Conservation (phyloP, 495 filamentous ascomycete species). For the Hypoxylon trugodes region DNA sequence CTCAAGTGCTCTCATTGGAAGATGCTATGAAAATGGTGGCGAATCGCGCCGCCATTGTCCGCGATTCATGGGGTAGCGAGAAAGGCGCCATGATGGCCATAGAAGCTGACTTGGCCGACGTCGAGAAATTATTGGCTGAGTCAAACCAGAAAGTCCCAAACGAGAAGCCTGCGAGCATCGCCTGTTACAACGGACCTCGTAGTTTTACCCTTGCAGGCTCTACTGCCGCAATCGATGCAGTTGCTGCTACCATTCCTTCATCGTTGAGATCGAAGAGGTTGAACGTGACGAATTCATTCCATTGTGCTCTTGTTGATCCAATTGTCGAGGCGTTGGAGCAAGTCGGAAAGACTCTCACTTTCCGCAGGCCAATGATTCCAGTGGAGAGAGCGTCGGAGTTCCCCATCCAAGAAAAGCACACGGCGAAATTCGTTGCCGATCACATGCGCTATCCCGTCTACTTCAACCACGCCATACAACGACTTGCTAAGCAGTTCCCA, state of each 20-base stretch:
- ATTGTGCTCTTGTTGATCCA: constrained; percentile 56
- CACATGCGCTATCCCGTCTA: constrained; percentile 62
- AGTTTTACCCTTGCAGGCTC: constrained; percentile 59
- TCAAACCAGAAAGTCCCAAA: constrained; percentile 14
- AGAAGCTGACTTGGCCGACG: constrained; percentile 46
- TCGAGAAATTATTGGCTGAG: constrained; percentile 43
- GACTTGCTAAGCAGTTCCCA: constrained; percentile 50
- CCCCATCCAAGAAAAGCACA: constrained; percentile 48
- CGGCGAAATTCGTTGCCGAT: constrained; percentile 51
- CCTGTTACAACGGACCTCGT: constrained; percentile 60
- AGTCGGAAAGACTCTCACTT: constrained; percentile 41
- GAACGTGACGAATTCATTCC: constrained; percentile 62
- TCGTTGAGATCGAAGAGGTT: constrained; percentile 51
- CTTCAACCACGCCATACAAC: constrained; percentile 59
- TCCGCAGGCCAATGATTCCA: constrained; percentile 46
- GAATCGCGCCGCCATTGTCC: constrained; percentile 50
- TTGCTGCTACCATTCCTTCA: constrained; percentile 30
- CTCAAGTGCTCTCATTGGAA: constrained; percentile 44
- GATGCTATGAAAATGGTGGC: constrained; percentile 53
- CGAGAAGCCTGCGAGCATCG: constrained; percentile 46
- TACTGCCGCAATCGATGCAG: constrained; percentile 44
- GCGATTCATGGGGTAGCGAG: constrained; percentile 51
- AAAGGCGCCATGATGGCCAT: constrained; percentile 57
- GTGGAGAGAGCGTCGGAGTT: constrained; percentile 47
- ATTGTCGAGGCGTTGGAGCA: constrained; percentile 47